A percentile compares a stretch with the other conserved stretches of the same genome.
Evolutionary conservation across 805 yeast genomes (phyloP).

Genomic region (Candida parachauliodes): DNA sequence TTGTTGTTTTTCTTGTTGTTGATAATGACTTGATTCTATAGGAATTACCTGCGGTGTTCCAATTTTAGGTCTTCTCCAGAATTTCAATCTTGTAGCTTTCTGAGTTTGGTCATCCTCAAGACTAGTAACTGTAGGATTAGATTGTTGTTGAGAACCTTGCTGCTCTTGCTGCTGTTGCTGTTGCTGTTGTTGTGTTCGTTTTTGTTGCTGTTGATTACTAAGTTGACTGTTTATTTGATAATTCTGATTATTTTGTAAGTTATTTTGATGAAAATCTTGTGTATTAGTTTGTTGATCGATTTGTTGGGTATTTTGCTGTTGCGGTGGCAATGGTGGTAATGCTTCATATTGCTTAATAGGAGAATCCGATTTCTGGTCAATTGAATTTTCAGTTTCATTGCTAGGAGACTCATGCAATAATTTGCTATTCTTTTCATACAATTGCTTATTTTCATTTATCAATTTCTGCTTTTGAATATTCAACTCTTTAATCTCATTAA

Average conservation of each 20-base stretch:
- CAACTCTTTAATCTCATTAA: conserved; percentile 51
- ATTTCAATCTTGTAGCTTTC: conserved; percentile 40
- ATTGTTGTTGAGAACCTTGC: too few species aligned
- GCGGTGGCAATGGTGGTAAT: background rate
- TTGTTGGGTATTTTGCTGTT: background rate
- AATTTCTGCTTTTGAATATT: conserved; percentile 45
- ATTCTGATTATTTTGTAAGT: too few species aligned
- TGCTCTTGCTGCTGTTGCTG: background rate
- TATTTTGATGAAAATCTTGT: too few species aligned
- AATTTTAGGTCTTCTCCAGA: conserved; percentile 43
- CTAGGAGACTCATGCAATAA: background rate
- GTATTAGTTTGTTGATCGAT: too few species aligned
- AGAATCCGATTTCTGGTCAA: background rate
- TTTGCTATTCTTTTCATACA: conserved; percentile 7
- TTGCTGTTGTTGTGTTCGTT: conserved; percentile 2
- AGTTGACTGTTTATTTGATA: too few species aligned
- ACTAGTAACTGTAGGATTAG: conserved; percentile 7
- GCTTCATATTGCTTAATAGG: conserved; percentile 1
- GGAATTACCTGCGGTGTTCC: conserved; percentile 18
- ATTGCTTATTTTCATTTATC: conserved; percentile 20
- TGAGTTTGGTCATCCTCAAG: conserved; percentile 30
- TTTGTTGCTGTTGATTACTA: too few species aligned
- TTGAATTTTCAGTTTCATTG: background rate
- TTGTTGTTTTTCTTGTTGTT: conserved; percentile 7
- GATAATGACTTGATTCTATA: background rate